phyloP scores from a whole-genome alignment of 176 grass and related monocot species.

The Aegilops umbellulata region DNA sequence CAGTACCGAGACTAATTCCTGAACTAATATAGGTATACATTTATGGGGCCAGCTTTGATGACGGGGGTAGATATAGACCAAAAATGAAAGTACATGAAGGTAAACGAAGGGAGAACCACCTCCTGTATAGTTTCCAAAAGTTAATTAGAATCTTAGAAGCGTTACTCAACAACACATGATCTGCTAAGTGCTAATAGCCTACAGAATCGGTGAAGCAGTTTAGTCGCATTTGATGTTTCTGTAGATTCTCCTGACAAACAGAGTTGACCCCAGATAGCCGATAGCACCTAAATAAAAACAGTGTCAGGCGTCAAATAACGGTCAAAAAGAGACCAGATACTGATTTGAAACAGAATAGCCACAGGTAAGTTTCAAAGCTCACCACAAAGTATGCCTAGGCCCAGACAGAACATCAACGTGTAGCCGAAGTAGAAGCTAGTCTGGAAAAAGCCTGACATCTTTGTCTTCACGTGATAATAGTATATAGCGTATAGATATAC shows the following conservation, averaged over 20 bases:
- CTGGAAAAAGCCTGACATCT: conserved; percentile 99
- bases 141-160: conserved; percentile 44
- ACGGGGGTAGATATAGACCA: conserved; percentile 29
- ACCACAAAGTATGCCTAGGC: conserved; percentile 94
- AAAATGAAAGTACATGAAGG: conserved; percentile 18
- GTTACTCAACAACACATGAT: conserved; percentile 30
- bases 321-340: neutral
- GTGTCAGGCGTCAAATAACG: neutral
- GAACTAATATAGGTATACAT: conserved; percentile 64
- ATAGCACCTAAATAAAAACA: conserved; percentile 71
- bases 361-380: conserved; percentile 33
- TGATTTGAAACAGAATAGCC: conserved; percentile 12
- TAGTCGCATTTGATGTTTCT: conserved; percentile 99
- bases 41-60: conserved; percentile 42
- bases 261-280: conserved; percentile 82
- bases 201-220: conserved; percentile 29
- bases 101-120: conserved; percentile 41
- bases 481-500: conserved; percentile 96
- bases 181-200: conserved; percentile 30
- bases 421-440: conserved; percentile 99
- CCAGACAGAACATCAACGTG: conserved; percentile 97
- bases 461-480: conserved; percentile 96
- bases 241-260: conserved; percentile 99
- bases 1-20: conserved; percentile 49
- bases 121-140: conserved; percentile 54